Percentiles rank a stretch among this genome's conserved stretches.
phyloP scores from a whole-genome alignment of 768 basidiomycete species.

The Podaxis carcinomalis region DNA sequence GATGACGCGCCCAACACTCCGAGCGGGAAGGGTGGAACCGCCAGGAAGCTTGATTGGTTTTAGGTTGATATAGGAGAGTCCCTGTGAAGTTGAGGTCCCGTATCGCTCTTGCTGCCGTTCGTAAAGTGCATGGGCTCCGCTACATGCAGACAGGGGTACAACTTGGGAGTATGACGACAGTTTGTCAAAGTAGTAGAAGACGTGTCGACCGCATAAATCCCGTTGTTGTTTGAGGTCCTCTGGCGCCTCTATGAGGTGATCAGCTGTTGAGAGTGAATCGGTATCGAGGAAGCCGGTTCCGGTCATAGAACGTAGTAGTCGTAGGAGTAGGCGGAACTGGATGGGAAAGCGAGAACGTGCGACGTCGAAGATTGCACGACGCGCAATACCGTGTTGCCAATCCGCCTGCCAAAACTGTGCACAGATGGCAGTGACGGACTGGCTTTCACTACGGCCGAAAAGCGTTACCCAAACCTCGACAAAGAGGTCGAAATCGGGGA shows the following conservation, averaged over 20 bases:
- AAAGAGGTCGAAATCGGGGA: constrained; percentile 68
- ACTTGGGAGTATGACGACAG: constrained; percentile 75
- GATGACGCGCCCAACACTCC: constrained; percentile 65
- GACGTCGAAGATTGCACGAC: constrained; percentile 80
- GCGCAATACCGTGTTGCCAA: constrained; percentile 59
- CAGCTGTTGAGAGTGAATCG: constrained; percentile 56
- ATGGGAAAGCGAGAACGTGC: constrained; percentile 81
- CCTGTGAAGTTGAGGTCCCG: constrained; percentile 41
- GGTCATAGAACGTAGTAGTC: constrained; percentile 73
- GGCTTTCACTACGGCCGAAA: constrained; percentile 70
- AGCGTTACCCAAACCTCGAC: constrained; percentile 77
- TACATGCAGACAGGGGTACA: constrained; percentile 56
- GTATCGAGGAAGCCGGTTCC: constrained; percentile 74
- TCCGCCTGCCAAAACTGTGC: constrained; percentile 82
- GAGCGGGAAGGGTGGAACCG: constrained; percentile 63
- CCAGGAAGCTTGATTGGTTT: constrained; percentile 73
- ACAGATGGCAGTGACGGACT: constrained; percentile 64
- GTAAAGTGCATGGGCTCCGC: constrained; percentile 67
- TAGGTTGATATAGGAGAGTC: constrained; percentile 56
- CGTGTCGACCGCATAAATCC: constrained; percentile 59
- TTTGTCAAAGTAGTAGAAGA: constrained; percentile 71
- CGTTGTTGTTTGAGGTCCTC: constrained; percentile 28
- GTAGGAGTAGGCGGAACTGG: constrained; percentile 63
- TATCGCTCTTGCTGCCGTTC: constrained; percentile 64
- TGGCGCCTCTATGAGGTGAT: constrained; percentile 33